Percentiles rank a stretch among this genome's conserved stretches.
Evolutionary conservation across 805 yeast genomes (phyloP).

Genomic region (Metschnikowia dekortorum): DNA sequence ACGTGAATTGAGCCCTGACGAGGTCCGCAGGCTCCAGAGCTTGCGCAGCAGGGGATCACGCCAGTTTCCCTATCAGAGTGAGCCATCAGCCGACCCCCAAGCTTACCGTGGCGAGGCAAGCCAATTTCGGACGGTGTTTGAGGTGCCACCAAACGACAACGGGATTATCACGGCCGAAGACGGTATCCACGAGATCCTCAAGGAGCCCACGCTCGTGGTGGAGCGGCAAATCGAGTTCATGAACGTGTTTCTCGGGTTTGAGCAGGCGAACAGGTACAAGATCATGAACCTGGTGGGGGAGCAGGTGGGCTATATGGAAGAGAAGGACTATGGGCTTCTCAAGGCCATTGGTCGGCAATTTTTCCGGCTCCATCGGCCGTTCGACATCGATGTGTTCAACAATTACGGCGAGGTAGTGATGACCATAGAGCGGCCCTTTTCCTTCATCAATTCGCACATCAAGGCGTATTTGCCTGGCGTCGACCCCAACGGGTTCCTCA

Average conservation of each 20-base stretch:
- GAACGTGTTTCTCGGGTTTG: conserved; percentile 84
- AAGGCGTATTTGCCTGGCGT: conserved; percentile 62
- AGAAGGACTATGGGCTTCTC: conserved; percentile 67
- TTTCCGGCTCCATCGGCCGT: conserved; percentile 82
- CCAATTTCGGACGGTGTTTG: conserved; percentile 29
- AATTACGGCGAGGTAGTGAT: conserved; percentile 54
- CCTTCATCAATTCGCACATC: conserved; percentile 84
- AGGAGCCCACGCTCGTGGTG: conserved; percentile 79
- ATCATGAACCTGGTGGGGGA: conserved; percentile 72
- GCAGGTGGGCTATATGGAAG: conserved; percentile 75
- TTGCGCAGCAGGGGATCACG: conserved; percentile 4
- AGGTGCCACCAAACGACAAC: conserved; percentile 38
- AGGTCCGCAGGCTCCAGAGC: conserved; percentile 22
- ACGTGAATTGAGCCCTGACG: conserved; percentile 34
- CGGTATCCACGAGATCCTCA: conserved; percentile 57
- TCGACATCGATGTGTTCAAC: conserved; percentile 67
- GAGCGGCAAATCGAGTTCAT: conserved; percentile 86
- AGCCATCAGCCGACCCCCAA: conserved; percentile 24
- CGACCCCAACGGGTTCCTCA: conserved; percentile 29
- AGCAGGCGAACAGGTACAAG: conserved; percentile 79
- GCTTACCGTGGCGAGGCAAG: conserved; percentile 25
- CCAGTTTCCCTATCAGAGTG: conserved; percentile 23
- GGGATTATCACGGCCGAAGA: conserved; percentile 54
- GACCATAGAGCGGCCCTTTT: conserved; percentile 77
- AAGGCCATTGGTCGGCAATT: conserved; percentile 78